Percentiles rank a stretch among this genome's conserved stretches.
phyloP scores from a whole-genome alignment of 805 yeast species.

The Zygosaccharomyces pseudorouxii region DNA sequence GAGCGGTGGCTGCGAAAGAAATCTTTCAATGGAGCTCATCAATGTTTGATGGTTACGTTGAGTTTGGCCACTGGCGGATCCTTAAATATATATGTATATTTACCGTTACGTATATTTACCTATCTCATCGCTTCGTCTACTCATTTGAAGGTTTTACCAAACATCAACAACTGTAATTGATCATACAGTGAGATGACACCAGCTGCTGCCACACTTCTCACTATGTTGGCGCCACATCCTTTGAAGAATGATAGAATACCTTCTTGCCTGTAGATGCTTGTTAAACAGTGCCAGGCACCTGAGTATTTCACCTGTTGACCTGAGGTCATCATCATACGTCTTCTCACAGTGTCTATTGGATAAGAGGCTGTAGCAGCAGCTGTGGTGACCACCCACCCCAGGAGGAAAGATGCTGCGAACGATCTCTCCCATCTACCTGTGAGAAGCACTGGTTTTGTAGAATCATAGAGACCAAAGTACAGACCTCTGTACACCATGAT shows the following conservation, averaged over 20 bases:
- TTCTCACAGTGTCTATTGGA: constrained; percentile 96
- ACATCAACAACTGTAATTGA: constrained; percentile 83
- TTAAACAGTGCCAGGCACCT: constrained; percentile 88
- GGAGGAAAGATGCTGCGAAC: constrained; percentile 86
- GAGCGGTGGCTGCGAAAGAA: constrained; percentile 18
- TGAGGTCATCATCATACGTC: constrained; percentile 99
- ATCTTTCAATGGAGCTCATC: constrained; percentile 12
- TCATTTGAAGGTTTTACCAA: constrained; percentile 83
- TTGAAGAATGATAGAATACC: constrained; percentile 86
- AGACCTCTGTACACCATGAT: constrained; percentile 95
- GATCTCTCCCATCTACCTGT: constrained; percentile 86
- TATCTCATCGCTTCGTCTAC: neutral
- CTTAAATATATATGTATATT: neutral
- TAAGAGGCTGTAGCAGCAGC: constrained; percentile 95
- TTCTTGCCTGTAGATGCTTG: constrained; percentile 82
- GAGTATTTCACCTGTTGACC: constrained; percentile 93
- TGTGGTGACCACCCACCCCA: constrained; percentile 94
- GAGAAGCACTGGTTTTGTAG: constrained; percentile 85
- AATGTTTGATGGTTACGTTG: neutral
- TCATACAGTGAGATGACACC: constrained; percentile 96
- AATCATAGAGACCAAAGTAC: constrained; percentile 92
- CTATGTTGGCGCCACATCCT: constrained; percentile 98
- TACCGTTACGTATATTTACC: neutral
- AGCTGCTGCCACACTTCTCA: constrained; percentile 98
- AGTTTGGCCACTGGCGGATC: neutral